These are phyloP conservation scores for Malus asiatica DNA, from an alignment of 306 rosid genomes.

Conservation along the genomic window DNA sequence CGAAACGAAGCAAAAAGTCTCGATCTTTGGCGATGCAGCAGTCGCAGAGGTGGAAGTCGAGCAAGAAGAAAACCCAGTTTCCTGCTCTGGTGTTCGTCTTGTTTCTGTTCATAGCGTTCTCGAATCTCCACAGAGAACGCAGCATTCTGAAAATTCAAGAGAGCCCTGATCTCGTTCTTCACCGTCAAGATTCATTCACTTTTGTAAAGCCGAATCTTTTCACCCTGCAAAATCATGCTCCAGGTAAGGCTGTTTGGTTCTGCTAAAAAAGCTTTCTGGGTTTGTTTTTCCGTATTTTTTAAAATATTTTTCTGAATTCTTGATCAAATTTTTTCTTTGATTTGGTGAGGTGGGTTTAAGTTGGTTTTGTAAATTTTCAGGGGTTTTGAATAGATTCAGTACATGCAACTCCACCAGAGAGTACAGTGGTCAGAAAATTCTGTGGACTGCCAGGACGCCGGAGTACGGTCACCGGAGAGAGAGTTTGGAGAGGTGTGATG, in stretches of 20 bases:
- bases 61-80: conserved; percentile 53
- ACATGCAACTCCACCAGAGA: conserved; percentile 70
- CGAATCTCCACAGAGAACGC: conserved; percentile 62
- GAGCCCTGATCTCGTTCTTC: conserved; percentile 35
- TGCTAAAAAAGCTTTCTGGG: conserved; percentile 1
- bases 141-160: conserved; percentile 55
- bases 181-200: conserved; percentile 37
- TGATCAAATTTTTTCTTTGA: neutral
- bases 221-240: conserved; percentile 24
- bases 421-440: conserved; percentile 71
- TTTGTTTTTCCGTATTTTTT: neutral
- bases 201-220: conserved; percentile 71
- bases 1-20: neutral
- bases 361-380: conserved; percentile 33
- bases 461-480: conserved; percentile 26
- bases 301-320: neutral
- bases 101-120: conserved; percentile 43
- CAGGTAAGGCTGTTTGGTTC: conserved; percentile 31
- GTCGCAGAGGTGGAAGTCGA: conserved; percentile 32
- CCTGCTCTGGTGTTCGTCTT: conserved; percentile 50
- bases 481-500: conserved; percentile 55
- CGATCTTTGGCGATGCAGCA: conserved; percentile 25
- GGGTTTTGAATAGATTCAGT: conserved; percentile 75
- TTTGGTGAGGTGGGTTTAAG: conserved; percentile 19
- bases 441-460: conserved; percentile 26